These are phyloP conservation scores for Zizania latifolia DNA, from an alignment of 176 grass and related monocot genomes.

Conservation along the genomic window DNA sequence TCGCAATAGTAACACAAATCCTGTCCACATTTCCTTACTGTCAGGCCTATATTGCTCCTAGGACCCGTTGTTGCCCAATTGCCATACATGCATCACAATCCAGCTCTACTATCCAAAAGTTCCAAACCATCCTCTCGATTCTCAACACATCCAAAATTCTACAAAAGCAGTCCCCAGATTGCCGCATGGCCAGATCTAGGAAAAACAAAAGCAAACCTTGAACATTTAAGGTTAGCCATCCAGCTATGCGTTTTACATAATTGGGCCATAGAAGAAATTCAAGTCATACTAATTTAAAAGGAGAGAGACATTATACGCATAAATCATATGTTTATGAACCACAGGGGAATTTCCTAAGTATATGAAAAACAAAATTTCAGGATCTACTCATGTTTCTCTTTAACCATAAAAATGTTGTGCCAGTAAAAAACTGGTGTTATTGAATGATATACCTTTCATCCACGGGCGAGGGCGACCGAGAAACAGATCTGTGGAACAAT, in stretches of 20 bases:
- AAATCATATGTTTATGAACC: background rate
- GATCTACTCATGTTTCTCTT: background rate
- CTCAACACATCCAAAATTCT: conserved; percentile 44
- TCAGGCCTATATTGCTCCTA: conserved; percentile 49
- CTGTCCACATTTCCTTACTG: conserved; percentile 47
- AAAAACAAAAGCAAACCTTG: conserved; percentile 55
- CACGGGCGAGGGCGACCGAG: conserved; percentile 24
- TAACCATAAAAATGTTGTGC: background rate
- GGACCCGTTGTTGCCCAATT: conserved; percentile 36
- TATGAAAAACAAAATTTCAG: background rate
- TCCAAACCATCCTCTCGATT: conserved; percentile 42
- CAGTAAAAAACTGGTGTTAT: background rate
- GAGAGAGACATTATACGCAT: background rate
- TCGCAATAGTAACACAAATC: conserved; percentile 28
- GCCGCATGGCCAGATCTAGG: conserved; percentile 49
- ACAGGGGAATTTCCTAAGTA: background rate
- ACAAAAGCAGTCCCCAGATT: conserved; percentile 44
- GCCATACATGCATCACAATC: conserved; percentile 40
- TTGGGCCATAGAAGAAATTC: conserved; percentile 16
- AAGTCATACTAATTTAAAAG: background rate
- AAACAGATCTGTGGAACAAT: conserved; percentile 25
- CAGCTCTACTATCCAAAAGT: conserved; percentile 51
- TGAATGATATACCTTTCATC: conserved; percentile 33
- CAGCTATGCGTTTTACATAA: conserved; percentile 12
- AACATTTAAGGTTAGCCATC: conserved; percentile 33